A percentile compares a stretch with the other conserved stretches of the same genome.
Evolutionary conservation across 1,284 basidiomycete genomes (phyloP).

Genomic region (Ganoderma multipileum): DNA sequence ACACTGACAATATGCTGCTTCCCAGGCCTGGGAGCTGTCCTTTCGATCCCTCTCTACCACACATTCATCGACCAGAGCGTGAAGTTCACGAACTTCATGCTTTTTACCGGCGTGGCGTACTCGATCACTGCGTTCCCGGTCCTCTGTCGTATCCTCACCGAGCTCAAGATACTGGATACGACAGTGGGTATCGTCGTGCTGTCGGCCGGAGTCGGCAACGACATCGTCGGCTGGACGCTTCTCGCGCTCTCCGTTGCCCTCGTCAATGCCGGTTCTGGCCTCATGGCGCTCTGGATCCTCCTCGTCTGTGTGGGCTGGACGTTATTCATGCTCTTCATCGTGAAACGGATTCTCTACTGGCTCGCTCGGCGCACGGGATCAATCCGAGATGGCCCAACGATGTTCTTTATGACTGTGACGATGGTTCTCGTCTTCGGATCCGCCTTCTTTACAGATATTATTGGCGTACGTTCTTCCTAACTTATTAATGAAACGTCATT

Average conservation of each 20-base stretch:
- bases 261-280: constrained; percentile 81
- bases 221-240: constrained; percentile 79
- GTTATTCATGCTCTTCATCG: constrained; percentile 79
- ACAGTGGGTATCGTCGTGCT: constrained; percentile 94
- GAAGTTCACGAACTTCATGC: constrained; percentile 86
- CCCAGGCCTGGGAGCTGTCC: constrained; percentile 85
- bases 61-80: constrained; percentile 75
- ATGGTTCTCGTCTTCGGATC: constrained; percentile 68
- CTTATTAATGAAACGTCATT: neutral
- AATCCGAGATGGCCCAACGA: constrained; percentile 75
- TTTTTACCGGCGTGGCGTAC: constrained; percentile 92
- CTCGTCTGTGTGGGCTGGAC: constrained; percentile 85
- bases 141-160: constrained; percentile 88
- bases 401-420: constrained; percentile 70
- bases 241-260: constrained; percentile 90
- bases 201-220: constrained; percentile 94
- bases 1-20: neutral
- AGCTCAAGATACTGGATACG: constrained; percentile 87
- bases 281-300: constrained; percentile 85
- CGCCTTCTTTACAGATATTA: constrained; percentile 80
- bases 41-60: constrained; percentile 84
- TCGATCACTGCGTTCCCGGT: constrained; percentile 96
- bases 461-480: constrained; percentile 59
- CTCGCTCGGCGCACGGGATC: constrained; percentile 82
- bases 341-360: constrained; percentile 70